phyloP scores from a whole-genome alignment of 805 yeast genomes.

The Tetrapisispora taiwanensis region DNA sequence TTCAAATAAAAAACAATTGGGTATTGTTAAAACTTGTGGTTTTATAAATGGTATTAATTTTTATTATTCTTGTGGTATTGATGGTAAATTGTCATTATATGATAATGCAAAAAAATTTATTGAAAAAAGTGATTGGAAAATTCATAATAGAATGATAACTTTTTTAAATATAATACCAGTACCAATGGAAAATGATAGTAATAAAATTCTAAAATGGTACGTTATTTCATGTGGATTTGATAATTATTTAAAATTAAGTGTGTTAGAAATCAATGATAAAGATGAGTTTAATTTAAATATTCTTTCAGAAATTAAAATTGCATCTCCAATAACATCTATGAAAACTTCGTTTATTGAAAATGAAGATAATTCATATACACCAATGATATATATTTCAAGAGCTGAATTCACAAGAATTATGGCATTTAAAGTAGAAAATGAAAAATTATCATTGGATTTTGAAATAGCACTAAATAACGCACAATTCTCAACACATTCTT shows the following conservation, averaged over 20 bases:
- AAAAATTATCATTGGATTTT: constrained; percentile 28
- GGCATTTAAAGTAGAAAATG: constrained; percentile 25
- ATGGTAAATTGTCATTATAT: constrained; percentile 16
- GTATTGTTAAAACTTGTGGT: constrained; percentile 18
- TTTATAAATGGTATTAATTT: constrained; percentile 3
- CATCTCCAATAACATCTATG: constrained; percentile 45
- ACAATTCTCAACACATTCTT: constrained; percentile 54
- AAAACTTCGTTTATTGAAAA: constrained; percentile 25
- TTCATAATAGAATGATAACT: constrained; percentile 34
- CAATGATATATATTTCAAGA: constrained; percentile 46
- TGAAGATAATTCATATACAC: constrained; percentile 9
- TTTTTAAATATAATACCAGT: constrained; percentile 22
- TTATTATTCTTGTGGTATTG: constrained; percentile 17
- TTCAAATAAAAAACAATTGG: neutral
- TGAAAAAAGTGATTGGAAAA: constrained; percentile 9
- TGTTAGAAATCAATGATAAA: neutral
- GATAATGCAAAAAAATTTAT: constrained; percentile 2
- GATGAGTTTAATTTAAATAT: constrained; percentile 2
- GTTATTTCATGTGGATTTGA: constrained; percentile 57
- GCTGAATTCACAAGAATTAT: constrained; percentile 49
- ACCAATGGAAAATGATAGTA: neutral
- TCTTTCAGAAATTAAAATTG: constrained; percentile 28
- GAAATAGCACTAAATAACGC: constrained; percentile 62
- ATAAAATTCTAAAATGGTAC: constrained; percentile 21
- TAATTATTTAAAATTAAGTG: constrained; percentile 29